phyloP scores from a whole-genome alignment of 2,329 filamentous ascomycete species.

The Capronia epimyces region DNA sequence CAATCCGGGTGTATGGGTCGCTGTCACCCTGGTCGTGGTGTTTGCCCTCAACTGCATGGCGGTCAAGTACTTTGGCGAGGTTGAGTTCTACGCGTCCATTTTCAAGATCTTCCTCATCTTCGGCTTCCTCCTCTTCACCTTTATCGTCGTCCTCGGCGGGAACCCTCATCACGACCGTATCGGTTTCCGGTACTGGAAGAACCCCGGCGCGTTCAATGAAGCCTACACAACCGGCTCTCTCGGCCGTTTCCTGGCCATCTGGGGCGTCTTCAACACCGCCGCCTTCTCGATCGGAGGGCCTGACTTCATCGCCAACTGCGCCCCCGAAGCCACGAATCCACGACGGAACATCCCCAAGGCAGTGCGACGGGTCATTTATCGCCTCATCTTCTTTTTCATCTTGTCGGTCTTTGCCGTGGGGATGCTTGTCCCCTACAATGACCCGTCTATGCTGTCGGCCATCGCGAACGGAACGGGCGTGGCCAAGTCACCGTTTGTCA shows the following conservation, averaged over 20 bases:
- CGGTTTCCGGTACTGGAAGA: slow-evolving; percentile 66
- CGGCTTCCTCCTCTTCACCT: slow-evolving; percentile 66
- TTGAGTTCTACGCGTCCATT: slow-evolving; percentile 72
- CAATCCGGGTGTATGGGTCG: not conserved
- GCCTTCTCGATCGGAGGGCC: slow-evolving; percentile 60
- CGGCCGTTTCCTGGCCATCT: slow-evolving; percentile 37
- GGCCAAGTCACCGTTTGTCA: slow-evolving; percentile 57
- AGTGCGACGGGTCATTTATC: slow-evolving; percentile 50
- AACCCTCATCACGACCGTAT: slow-evolving; percentile 66
- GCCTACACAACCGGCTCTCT: slow-evolving; percentile 34
- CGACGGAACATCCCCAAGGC: slow-evolving; percentile 55
- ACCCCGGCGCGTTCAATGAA: slow-evolving; percentile 59
- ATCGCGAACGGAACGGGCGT: slow-evolving; percentile 47
- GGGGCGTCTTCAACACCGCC: slow-evolving; percentile 67
- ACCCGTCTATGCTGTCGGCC: slow-evolving; percentile 52
- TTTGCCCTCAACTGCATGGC: slow-evolving; percentile 36
- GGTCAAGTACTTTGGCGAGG: slow-evolving; percentile 66
- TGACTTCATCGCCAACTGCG: slow-evolving; percentile 55
- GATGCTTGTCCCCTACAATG: slow-evolving; percentile 58
- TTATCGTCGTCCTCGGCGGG: slow-evolving; percentile 68
- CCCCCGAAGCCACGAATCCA: slow-evolving; percentile 58
- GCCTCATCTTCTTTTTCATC: slow-evolving; percentile 67
- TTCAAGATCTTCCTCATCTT: slow-evolving; percentile 72
- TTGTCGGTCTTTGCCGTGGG: slow-evolving; percentile 64
- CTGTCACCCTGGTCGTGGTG: not conserved